These are phyloP conservation scores for Hortiboletus flavorubellus DNA, from an alignment of 768 basidiomycete species.

Conservation along the genomic window DNA sequence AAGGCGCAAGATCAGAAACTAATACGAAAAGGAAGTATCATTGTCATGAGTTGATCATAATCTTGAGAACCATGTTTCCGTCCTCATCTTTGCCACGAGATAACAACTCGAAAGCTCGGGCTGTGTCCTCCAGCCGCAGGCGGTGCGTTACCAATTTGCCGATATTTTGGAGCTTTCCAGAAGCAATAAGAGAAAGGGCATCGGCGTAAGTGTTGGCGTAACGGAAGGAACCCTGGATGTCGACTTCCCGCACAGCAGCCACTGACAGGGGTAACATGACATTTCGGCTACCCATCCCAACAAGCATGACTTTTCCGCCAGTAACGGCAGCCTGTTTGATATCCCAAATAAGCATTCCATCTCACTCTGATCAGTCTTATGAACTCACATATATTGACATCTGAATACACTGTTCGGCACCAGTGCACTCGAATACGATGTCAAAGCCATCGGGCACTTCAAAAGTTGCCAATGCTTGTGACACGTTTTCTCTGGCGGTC, in stretches of 20 bases:
- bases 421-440: constrained; percentile 92
- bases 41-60: constrained; percentile 61
- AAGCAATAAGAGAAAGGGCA: constrained; percentile 71
- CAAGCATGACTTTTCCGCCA: constrained; percentile 88
- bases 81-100: constrained; percentile 71
- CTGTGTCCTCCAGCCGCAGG: constrained; percentile 59
- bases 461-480: constrained; percentile 52
- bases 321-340: constrained; percentile 64
- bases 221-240: constrained; percentile 88
- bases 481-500: constrained; percentile 56
- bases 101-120: constrained; percentile 80
- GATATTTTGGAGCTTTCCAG: constrained; percentile 60
- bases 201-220: constrained; percentile 88
- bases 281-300: constrained; percentile 93
- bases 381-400: constrained; percentile 81
- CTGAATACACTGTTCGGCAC: constrained; percentile 89
- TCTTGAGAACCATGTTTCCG: constrained; percentile 84
- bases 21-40: neutral
- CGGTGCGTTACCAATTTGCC: constrained; percentile 80
- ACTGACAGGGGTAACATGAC: constrained; percentile 78
- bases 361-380: constrained; percentile 7
- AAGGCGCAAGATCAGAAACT: constrained; percentile 10
- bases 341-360: constrained; percentile 12
- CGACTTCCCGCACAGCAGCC: constrained; percentile 85
- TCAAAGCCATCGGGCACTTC: constrained; percentile 77